Percentiles rank a stretch among this genome's conserved stretches.
Conservation (phyloP, 139 green algal genomes). For the Closterium sp. region DNA sequence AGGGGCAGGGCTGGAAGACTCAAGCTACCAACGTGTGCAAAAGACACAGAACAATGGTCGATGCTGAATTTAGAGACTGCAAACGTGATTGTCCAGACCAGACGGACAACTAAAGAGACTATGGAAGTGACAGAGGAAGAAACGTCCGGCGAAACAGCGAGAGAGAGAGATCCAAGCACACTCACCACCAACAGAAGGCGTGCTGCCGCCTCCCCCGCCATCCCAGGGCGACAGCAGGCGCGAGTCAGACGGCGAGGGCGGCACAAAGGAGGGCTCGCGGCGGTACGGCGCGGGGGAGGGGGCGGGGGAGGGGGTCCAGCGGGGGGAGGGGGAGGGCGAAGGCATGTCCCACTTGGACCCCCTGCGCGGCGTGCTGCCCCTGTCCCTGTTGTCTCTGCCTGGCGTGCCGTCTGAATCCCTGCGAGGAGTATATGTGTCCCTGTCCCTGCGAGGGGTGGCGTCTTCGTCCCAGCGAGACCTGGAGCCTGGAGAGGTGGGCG, state of each 20-base stretch:
- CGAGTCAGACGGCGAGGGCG: conserved; percentile 27
- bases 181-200: neutral
- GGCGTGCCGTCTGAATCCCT: neutral
- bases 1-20: neutral
- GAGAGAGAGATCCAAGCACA: neutral
- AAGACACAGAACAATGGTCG: no score
- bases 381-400: conserved; percentile 6
- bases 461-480: neutral
- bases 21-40: no score
- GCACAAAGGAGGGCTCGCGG: neutral
- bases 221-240: conserved; percentile 39
- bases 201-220: neutral
- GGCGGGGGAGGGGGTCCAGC: neutral
- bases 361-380: conserved; percentile 26
- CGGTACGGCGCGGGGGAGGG: conserved; percentile 3
- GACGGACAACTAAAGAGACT: neutral
- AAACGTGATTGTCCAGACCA: neutral
- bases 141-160: neutral
- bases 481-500: neutral
- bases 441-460: neutral
- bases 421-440: no score
- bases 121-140: neutral
- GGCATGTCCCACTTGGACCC: neutral
- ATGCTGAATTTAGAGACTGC: no score
- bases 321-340: conserved; percentile 1